phyloP scores from a whole-genome alignment of 2,329 filamentous ascomycete genomes.

The Knufia fluminis region DNA sequence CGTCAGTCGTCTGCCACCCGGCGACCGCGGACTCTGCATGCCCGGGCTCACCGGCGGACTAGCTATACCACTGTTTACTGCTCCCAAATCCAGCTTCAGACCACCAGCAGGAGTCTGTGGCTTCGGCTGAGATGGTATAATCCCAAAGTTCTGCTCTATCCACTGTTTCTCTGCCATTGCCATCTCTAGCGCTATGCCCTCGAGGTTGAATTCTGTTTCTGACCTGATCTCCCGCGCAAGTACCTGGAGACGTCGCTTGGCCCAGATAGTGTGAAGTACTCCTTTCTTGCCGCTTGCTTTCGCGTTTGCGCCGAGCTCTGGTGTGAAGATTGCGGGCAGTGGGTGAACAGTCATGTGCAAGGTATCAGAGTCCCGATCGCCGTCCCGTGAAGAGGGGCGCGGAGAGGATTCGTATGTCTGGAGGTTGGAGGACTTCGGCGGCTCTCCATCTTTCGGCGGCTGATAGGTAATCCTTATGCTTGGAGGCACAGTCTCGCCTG shows the following conservation, averaged over 20 bases:
- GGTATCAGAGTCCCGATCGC: slow-evolving; percentile 21
- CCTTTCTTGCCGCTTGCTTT: slow-evolving; percentile 64
- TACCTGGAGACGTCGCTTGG: slow-evolving; percentile 67
- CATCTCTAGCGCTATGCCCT: slow-evolving; percentile 79
- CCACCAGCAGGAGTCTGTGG: slow-evolving; percentile 26
- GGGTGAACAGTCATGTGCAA: slow-evolving; percentile 59
- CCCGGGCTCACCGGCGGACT: slow-evolving; percentile 45
- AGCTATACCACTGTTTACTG: slow-evolving; percentile 20
- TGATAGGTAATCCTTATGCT: slow-evolving; percentile 56
- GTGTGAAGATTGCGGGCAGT: slow-evolving; percentile 76
- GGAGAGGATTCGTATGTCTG: background rate
- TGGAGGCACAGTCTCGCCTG: slow-evolving; percentile 60
- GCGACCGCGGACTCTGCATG: slow-evolving; percentile 45
- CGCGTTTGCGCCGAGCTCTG: slow-evolving; percentile 59
- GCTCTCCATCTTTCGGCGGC: slow-evolving; percentile 27
- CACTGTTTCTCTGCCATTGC: slow-evolving; percentile 72
- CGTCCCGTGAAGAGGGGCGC: slow-evolving; percentile 24
- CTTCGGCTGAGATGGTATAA: slow-evolving; percentile 29
- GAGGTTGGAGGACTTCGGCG: slow-evolving; percentile 13
- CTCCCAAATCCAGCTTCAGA: slow-evolving; percentile 24
- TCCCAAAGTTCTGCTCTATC: slow-evolving; percentile 74
- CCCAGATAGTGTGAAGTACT: slow-evolving; percentile 84
- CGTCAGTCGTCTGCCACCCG: slow-evolving; percentile 58
- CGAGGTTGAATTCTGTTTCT: slow-evolving; percentile 64
- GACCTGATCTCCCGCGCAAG: slow-evolving; percentile 66